These are phyloP conservation scores for Crithidia sp. DNA, from an alignment of 208 protist species.

Conservation along the genomic window DNA sequence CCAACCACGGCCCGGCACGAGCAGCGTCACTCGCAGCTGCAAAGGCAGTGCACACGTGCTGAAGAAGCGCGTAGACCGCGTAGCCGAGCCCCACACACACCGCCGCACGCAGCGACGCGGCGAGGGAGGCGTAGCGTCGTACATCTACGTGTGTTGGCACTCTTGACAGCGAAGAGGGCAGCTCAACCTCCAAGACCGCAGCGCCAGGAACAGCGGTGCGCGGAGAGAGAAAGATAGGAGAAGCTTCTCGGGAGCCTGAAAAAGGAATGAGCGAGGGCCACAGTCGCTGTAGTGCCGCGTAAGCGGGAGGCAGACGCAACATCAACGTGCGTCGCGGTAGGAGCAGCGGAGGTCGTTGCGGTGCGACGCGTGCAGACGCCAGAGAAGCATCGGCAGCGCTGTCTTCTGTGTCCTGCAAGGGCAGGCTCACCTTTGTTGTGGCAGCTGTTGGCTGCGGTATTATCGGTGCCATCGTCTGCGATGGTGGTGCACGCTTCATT, in stretches of 20 bases:
- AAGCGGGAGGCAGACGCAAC: constrained; percentile 18
- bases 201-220: too few relatives aligned
- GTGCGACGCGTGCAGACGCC: neutral
- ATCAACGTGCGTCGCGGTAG: constrained; percentile 15
- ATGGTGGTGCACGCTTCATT: too few relatives aligned
- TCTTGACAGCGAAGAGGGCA: too few relatives aligned
- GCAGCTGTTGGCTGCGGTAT: neutral
- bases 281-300: constrained; percentile 23
- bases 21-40: too few relatives aligned
- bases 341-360: neutral
- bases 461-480: too few relatives aligned
- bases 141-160: constrained; percentile 6
- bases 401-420: too few relatives aligned
- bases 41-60: neutral
- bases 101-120: constrained; percentile 19
- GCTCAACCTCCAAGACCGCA: too few relatives aligned
- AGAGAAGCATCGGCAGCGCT: too few relatives aligned
- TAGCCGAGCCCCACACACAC: constrained; percentile 23
- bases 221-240: too few relatives aligned
- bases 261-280: constrained; percentile 6
- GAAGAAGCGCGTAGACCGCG: constrained; percentile 19
- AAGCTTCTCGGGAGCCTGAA: too few relatives aligned
- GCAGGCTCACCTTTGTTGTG: neutral
- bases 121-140: constrained; percentile 13
- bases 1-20: constrained; percentile 5